Percentiles rank a stretch among this genome's conserved stretches.
These are phyloP conservation scores for Fraxinus sp. DNA, from an alignment of 305 asterid species.

Conservation along the genomic window DNA sequence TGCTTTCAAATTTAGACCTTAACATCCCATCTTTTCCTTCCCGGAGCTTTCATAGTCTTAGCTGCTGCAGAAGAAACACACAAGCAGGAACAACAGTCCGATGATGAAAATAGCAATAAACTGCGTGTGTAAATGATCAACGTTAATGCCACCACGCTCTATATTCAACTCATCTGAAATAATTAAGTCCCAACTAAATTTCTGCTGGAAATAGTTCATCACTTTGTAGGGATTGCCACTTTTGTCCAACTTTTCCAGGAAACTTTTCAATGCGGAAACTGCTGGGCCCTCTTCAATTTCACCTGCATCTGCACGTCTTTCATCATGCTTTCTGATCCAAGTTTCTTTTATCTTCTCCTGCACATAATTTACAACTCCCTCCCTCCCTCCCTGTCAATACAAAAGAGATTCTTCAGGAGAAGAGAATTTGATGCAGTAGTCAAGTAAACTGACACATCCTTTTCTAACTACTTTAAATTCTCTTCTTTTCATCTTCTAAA, in stretches of 20 bases:
- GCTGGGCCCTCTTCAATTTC: background rate
- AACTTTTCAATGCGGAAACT: background rate
- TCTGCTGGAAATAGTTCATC: background rate
- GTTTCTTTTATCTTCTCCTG: slow-evolving; percentile 18
- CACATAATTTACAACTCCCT: background rate
- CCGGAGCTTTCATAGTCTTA: background rate
- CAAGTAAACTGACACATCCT: background rate
- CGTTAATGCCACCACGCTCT: background rate
- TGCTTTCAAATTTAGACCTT: background rate
- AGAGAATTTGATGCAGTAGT: background rate
- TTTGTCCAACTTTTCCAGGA: background rate
- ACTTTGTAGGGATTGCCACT: background rate
- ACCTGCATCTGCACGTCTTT: background rate
- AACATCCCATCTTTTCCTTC: background rate
- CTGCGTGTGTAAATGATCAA: background rate
- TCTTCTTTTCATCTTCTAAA: background rate
- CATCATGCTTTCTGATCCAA: background rate
- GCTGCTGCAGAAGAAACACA: background rate
- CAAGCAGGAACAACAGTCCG: background rate
- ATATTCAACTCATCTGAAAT: background rate
- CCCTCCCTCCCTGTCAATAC: background rate
- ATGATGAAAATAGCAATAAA: background rate
- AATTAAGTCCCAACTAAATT: background rate
- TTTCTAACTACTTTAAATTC: background rate
- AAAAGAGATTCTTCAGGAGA: background rate